These are phyloP conservation scores for Cutaneotrichosporon mucoides DNA, from an alignment of 1,284 basidiomycete species.

Conservation along the genomic window DNA sequence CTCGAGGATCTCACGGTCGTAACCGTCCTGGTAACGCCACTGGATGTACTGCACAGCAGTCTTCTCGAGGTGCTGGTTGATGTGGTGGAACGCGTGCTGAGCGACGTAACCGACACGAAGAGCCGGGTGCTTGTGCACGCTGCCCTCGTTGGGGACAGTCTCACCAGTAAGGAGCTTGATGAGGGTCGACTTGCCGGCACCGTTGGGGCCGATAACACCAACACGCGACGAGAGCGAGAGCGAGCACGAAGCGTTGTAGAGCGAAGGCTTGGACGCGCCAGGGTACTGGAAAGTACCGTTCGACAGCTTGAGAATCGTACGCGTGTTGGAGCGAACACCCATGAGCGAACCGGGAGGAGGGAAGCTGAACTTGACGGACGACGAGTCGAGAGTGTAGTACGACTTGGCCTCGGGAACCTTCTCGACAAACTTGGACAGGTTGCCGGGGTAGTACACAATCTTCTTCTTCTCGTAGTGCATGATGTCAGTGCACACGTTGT, in stretches of 20 bases:
- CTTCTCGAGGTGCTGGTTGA: slow-evolving; percentile 90
- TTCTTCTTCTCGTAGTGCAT: slow-evolving; percentile 96
- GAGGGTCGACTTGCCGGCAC: slow-evolving; percentile 96
- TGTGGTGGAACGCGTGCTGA: slow-evolving; percentile 95
- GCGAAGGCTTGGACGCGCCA: slow-evolving; percentile 73
- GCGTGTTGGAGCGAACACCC: slow-evolving; percentile 95
- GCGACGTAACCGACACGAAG: slow-evolving; percentile 96
- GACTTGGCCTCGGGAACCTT: slow-evolving; percentile 91
- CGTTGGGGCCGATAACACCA: slow-evolving; percentile 92
- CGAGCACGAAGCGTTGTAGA: slow-evolving; percentile 85
- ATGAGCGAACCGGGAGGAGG: slow-evolving; percentile 93
- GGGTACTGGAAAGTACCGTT: slow-evolving; percentile 96
- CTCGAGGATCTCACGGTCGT: slow-evolving; percentile 92
- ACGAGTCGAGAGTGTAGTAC: slow-evolving; percentile 94
- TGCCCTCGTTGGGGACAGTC: slow-evolving; percentile 85
- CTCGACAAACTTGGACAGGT: slow-evolving; percentile 86
- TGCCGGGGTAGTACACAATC: slow-evolving; percentile 93
- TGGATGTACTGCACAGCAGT: slow-evolving; percentile 94
- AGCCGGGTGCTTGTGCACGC: slow-evolving; percentile 93
- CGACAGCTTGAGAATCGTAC: slow-evolving; percentile 90
- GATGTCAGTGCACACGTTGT: slow-evolving; percentile 95
- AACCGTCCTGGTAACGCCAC: slow-evolving; percentile 99
- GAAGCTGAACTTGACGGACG: slow-evolving; percentile 93
- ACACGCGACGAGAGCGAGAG: slow-evolving; percentile 89
- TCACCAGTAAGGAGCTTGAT: slow-evolving; percentile 97